Base-by-base conservation (phyloP, 2,329 filamentous ascomycete genomes). In the Dactylellina drechsleri region DNA sequence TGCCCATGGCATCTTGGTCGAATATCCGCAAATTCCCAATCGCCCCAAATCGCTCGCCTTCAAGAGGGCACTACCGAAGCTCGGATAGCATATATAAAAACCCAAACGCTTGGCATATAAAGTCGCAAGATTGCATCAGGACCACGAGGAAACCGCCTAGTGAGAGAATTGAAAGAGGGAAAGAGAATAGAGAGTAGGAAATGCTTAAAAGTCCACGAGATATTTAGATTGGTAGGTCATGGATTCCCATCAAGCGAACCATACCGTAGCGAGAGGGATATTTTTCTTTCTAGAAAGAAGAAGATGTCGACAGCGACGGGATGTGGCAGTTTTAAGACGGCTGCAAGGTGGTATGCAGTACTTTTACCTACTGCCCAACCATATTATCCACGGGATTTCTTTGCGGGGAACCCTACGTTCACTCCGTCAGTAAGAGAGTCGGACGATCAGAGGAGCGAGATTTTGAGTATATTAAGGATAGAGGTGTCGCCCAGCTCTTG, bases 331-430 rank as follows among this genome's bases (percentile, higher is more conserved):
- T 67, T 74, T 74, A 74, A 74, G 70, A 59, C 57, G 62, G 56
- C 57, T 74, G 70, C 64, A 74, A 62, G 70, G 57, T 67, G 58
- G 58, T 59, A 62, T 67, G 70, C 65, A 62, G 65, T 41, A 52
- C 41, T 66, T 74, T 74, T 67, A 74, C 64, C 70, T 74, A 62
- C 62, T 74, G 70, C 67, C 70, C 64, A 62, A 58, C 58, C 45
- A 74, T 66, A 74, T 74, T 74, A 74, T 62, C 70, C 70, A 74
- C 70, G 70, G 70, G 50, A 74, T 67, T 74, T 66, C 60, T 67
- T 50, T 74, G 70, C 62, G 70, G 70, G 70, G 70, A 74, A 74
- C 70, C 70, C 58, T 73, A 74, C 70, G 64, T 36, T 36, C 31
- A 36, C 31, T 36, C 31, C 31, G 31, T 36, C 31, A 36, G 31